Evolutionary conservation across 1,139 yeast genomes (phyloP).

Genomic region (Zygoascus meyerae): DNA sequence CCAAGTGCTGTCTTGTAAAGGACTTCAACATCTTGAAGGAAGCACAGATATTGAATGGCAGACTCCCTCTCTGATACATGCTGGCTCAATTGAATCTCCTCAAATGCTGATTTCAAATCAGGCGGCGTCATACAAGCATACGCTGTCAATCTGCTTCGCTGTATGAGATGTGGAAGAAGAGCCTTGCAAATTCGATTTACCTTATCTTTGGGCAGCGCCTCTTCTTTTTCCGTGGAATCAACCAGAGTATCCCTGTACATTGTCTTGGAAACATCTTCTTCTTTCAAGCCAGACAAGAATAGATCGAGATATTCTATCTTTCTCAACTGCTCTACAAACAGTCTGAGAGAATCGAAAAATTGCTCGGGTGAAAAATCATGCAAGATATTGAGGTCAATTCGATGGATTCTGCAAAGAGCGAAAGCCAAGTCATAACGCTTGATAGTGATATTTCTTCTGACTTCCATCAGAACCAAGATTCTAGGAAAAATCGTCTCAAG

Average conservation of each 20-base stretch:
- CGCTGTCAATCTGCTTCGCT: slow-evolving; percentile 82
- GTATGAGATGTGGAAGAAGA: slow-evolving; percentile 48
- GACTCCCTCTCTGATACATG: slow-evolving; percentile 38
- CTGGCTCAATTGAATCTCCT: slow-evolving; percentile 37
- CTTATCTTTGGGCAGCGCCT: slow-evolving; percentile 35
- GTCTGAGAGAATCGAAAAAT: slow-evolving; percentile 57
- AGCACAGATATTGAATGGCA: slow-evolving; percentile 76
- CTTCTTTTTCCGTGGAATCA: slow-evolving; percentile 14
- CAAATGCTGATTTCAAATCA: slow-evolving; percentile 67
- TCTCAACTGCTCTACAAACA: slow-evolving; percentile 66
- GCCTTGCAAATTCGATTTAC: slow-evolving; percentile 74
- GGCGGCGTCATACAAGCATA: slow-evolving; percentile 91
- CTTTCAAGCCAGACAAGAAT: slow-evolving; percentile 78
- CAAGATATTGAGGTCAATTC: slow-evolving; percentile 83
- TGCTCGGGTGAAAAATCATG: slow-evolving; percentile 78
- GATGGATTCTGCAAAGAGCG: slow-evolving; percentile 76
- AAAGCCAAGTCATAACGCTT: slow-evolving; percentile 67
- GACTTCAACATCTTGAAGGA: slow-evolving; percentile 81
- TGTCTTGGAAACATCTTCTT: slow-evolving; percentile 79
- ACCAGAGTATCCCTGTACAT: slow-evolving; percentile 70
- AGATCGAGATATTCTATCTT: slow-evolving; percentile 75
- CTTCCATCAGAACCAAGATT: slow-evolving; percentile 81
- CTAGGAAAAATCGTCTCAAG: slow-evolving; percentile 91
- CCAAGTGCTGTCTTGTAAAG: slow-evolving; percentile 78
- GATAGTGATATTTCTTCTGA: slow-evolving; percentile 59